Evolutionary conservation across 2,329 filamentous ascomycete species (phyloP).

Genomic region (Trichoderma cornu-damae): DNA sequence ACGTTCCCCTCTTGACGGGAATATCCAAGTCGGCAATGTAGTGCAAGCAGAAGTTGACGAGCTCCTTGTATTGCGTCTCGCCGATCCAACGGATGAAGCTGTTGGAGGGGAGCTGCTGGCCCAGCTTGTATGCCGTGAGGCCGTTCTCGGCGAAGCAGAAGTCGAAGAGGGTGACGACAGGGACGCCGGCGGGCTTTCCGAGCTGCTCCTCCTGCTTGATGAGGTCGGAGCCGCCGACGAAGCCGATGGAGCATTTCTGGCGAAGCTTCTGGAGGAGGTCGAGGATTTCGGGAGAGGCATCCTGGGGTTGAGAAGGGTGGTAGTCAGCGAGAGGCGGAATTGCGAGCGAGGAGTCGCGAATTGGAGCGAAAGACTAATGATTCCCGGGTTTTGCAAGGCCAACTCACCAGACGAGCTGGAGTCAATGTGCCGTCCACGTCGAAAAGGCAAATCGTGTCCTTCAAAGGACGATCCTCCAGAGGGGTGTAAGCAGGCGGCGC

Average conservation of each 20-base stretch:
- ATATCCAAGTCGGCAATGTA: slow-evolving; percentile 81
- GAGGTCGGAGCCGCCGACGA: slow-evolving; percentile 88
- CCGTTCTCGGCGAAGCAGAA: slow-evolving; percentile 98
- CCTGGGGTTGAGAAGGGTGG: slow-evolving; percentile 38
- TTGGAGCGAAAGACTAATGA: neutral
- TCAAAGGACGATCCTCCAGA: slow-evolving; percentile 76
- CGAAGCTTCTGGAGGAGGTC: slow-evolving; percentile 72
- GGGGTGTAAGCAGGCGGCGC: slow-evolving; percentile 55
- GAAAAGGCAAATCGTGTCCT: slow-evolving; percentile 92
- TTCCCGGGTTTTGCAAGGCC: neutral
- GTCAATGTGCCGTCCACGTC: slow-evolving; percentile 94
- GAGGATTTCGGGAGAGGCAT: slow-evolving; percentile 75
- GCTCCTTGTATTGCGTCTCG: slow-evolving; percentile 73
- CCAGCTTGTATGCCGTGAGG: slow-evolving; percentile 81
- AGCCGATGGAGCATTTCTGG: slow-evolving; percentile 83
- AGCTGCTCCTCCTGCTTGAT: slow-evolving; percentile 95
- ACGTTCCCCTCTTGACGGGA: slow-evolving; percentile 77
- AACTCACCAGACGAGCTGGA: slow-evolving; percentile 66
- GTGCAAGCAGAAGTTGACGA: slow-evolving; percentile 70
- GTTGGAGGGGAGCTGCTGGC: slow-evolving; percentile 66
- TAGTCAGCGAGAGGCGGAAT: neutral
- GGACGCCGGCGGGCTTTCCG: slow-evolving; percentile 54
- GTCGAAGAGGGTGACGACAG: slow-evolving; percentile 87
- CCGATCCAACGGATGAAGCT: slow-evolving; percentile 92
- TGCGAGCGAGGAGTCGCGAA: neutral